Evolutionary conservation across 2,329 filamentous ascomycete genomes (phyloP), one percentile per base, ranked within the genome.

Genomic region (Mariannaea sp.): DNA sequence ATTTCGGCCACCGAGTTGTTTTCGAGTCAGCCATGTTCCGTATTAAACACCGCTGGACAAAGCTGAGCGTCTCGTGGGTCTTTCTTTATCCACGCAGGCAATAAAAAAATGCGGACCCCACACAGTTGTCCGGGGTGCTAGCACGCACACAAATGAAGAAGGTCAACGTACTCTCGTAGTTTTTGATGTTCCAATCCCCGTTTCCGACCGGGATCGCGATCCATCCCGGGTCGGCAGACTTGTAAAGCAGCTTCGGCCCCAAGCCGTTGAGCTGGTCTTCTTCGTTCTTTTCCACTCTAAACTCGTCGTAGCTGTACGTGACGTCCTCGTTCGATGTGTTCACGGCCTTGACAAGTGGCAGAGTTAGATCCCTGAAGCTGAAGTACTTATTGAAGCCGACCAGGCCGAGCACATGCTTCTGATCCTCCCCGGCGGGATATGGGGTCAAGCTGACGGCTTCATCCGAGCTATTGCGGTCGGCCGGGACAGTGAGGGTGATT

Each of bases 331-430:
- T 4, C 8, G 22, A n/a, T 24, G 36, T 7, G 7, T 19, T 26
- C n/a, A n/a, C n/a, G n/a, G n/a, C n/a, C 29, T 46, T 13, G 17
- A 20, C 10, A 9, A 49, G 41, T 5, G 57, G 55, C 16, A 30
- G 17, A 3, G 27, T 24, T 12, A 50, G 24, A 27, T 53, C 35
- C 17, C 19, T 29, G 33, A 60, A 45, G 27, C 41, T 41, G 12
- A 58, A 43, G 43, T 54, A 51, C 17, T 55, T 55, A 2, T 51
- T 35, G 4, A 19, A 30, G 5, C 57, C 55, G 12, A 43, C 33
- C 8, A 60, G 49, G 24, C 42, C 36, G n/a, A 60, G 49, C 16
- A 36, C 49, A 13, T 60, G 39, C 29, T 53, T 42, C 22, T 41
- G 36, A n/a, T n/a, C n/a, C n/a, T n/a, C n/a, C n/a, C 40, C 44